Evolutionary conservation across 1,284 basidiomycete genomes (phyloP).

Genomic region (Abortiporus biennis): DNA sequence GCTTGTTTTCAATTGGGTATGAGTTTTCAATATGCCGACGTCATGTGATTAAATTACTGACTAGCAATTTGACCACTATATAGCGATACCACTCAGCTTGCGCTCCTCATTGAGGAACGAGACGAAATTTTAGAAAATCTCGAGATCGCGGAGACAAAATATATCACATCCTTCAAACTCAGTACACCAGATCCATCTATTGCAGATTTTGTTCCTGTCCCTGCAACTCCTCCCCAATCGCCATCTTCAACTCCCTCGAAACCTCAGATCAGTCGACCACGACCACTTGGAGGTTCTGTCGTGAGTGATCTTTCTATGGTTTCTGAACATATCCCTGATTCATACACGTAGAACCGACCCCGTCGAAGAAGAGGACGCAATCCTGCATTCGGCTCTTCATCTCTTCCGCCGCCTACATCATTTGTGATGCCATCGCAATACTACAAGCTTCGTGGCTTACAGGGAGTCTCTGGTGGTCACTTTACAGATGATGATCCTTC

Average conservation of each 20-base stretch:
- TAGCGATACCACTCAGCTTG: conserved; percentile 65
- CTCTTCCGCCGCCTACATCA: conserved; percentile 57
- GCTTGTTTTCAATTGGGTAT: conserved; percentile 71
- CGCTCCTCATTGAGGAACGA: conserved; percentile 62
- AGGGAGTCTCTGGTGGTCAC: conserved; percentile 54
- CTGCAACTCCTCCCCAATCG: conserved; percentile 21
- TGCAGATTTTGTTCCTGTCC: conserved; percentile 25
- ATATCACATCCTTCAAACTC: conserved; percentile 70
- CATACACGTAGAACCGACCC: conserved; percentile 14
- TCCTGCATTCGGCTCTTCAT: conserved; percentile 56
- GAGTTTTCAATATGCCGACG: conserved; percentile 18
- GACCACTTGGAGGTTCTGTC: conserved; percentile 36
- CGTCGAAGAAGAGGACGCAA: conserved; percentile 43
- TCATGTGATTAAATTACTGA: conserved; percentile 6
- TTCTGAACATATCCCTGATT: conserved; percentile 1
- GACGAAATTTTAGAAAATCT: conserved; percentile 69
- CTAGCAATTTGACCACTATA: too few species aligned
- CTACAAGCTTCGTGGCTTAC: conserved; percentile 61
- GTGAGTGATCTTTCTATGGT: conserved; percentile 10
- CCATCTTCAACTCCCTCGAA: conserved; percentile 27
- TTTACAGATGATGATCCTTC: conserved; percentile 35
- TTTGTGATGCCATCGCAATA: conserved; percentile 76
- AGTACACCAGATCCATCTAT: conserved; percentile 58
- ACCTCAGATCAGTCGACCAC: conserved; percentile 62
- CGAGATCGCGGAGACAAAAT: conserved; percentile 72